phyloP scores from a whole-genome alignment of 306 rosid species.

The Rubus idaeus region DNA sequence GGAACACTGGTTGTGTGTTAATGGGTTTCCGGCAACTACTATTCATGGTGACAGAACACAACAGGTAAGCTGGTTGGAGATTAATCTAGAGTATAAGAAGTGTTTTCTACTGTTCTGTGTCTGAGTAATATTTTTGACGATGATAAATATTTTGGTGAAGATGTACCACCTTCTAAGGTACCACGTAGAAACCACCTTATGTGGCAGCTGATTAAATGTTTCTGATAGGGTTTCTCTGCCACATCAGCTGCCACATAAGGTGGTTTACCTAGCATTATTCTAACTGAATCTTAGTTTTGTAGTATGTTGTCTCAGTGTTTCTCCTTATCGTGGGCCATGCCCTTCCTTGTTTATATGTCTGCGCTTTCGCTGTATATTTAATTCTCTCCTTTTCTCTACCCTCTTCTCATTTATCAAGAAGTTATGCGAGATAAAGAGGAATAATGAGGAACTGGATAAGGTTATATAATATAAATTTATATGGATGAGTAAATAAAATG shows the following conservation, averaged over 20 bases:
- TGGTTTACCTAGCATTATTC: no score
- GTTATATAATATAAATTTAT: neutral
- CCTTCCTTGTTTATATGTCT: neutral
- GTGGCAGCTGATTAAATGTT: no score
- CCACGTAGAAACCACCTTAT: no score
- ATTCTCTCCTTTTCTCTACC: neutral
- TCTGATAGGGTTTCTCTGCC: no score
- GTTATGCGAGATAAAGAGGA: neutral
- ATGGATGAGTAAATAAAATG: neutral
- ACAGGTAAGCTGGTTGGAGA: constrained; percentile 50
- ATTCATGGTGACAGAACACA: constrained; percentile 97
- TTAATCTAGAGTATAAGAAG: constrained; percentile 3
- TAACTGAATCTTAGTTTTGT: neutral
- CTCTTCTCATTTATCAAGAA: no score
- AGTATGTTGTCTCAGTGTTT: neutral
- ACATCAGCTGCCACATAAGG: no score
- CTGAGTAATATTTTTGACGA: neutral
- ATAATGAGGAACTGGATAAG: neutral
- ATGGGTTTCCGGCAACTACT: constrained; percentile 93
- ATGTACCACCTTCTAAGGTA: neutral
- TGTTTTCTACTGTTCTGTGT: neutral
- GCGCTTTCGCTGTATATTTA: neutral
- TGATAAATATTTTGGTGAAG: neutral
- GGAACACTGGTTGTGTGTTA: constrained; percentile 81
- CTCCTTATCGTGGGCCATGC: neutral